Base-by-base conservation (phyloP, 225 moss, liverwort and hornwort species). In the Marchantia polymorpha region DNA sequence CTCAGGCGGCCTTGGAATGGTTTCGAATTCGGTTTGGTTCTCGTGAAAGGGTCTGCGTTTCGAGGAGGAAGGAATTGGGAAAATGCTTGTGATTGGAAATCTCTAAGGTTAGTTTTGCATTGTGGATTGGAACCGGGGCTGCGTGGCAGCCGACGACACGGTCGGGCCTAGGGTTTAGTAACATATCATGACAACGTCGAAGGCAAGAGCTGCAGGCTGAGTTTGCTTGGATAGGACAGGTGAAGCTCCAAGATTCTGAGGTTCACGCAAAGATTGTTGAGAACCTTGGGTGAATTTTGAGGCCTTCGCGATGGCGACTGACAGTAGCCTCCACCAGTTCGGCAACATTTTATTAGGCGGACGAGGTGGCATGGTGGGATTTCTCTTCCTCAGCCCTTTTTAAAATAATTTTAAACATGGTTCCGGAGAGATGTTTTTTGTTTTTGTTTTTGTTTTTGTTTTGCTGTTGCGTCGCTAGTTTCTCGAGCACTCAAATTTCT, bases 321-420 rank as follows among this genome's bases (percentile, higher is more conserved):
- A 85, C 3, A 72, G 87, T 58, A 78, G 85, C 2, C 83, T 89
- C 83, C 96, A 96, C 63, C 96, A 96, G 85, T 96, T 92, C 17
- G 91, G 92, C 27, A 94, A 90, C 77, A 96, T 96, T 82, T 73
- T 96, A 52, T 91, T 96, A 12, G 94, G 94, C 17, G 92, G 96
- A 30, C 94, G 96, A 17, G 94, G 96, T 17, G 94, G 96, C 66
- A 87, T 87, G 86, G 88, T 90, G 54, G 6, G 74, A 27, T 71
- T 46, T 49, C 75, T 31, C 29, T 64, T 17, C 11, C 53, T 1
- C 52, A 23, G 30, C 52, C 60, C 64, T 72, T 73, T 1, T 26
- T 17, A n/a, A n/a, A n/a, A n/a, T n/a, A n/a, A n/a, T n/a, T n/a
- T n/a, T n/a, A n/a, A n/a, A n/a, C n/a, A n/a, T 39, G 39, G 39